Base-by-base conservation (phyloP, 176 grass and related monocot species). In the Bonia amplexicaulis region DNA sequence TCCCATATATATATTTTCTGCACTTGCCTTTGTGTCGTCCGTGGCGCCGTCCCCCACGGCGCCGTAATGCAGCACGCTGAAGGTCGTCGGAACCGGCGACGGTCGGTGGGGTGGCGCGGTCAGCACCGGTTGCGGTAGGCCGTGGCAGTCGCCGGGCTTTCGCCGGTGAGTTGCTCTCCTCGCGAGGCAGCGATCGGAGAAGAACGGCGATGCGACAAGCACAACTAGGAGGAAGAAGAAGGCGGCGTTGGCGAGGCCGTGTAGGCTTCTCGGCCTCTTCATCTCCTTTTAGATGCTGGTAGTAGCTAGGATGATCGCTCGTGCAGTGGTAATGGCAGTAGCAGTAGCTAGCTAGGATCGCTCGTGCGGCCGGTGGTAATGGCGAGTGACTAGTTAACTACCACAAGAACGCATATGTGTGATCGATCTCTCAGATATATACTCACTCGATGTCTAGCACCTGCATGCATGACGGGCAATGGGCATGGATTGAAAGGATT, bases 1-100 rank as follows among this genome's bases (percentile, higher is more conserved):
- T 37, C 35, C 35, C 35, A 37, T 37, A 37, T 37, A 37, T 37
- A 37, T 37, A 37, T 37, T 37, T 37, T 37, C 31, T 15, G 12
- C 17, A 65, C 41, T 69, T 84, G 88, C 92, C 92, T 91, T 87
- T 0, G 87, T 94, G 59, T 94, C 92, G 29, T 94, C 89, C 14
- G 80, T 85, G 8, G 4, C 0, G 45, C 87, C 87, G 12, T 91
- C 87, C 3, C 89, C 92, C 22, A 68, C 86, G 37, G 92, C 89
- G 44, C 89, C 89, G 27, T 87, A 94, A 69, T 82, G 71, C 5
- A 89, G 41, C 86, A 94, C 89, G 72, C 40, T 82, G 71, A 94
- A 91, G 9, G 71, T 65, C 6, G 14, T 62, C 0, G 88, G 80
- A 77, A 2, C 29, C 26, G 59, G 40, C 6, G 73, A 46, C 1